Evolutionary conservation across 331 rosid species (phyloP).

Genomic region (Spiraea crenata): DNA sequence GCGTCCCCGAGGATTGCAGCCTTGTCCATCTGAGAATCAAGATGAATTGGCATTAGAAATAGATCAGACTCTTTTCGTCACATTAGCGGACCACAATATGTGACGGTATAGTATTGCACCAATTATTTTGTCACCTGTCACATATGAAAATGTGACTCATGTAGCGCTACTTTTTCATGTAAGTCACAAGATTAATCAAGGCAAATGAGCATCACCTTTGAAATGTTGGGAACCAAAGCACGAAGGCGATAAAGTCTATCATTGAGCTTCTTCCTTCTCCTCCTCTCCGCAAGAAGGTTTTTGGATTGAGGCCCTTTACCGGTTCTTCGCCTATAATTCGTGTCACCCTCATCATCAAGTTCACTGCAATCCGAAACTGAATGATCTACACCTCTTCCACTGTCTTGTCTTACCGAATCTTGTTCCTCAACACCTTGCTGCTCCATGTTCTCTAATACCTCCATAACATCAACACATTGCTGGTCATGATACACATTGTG

Average conservation of each 20-base stretch:
- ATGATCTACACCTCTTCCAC: constrained; percentile 30
- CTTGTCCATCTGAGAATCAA: constrained; percentile 58
- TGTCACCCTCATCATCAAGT: constrained; percentile 74
- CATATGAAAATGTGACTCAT: neutral
- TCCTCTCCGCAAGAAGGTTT: constrained; percentile 85
- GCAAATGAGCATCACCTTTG: constrained; percentile 21
- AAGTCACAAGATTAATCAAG: no score
- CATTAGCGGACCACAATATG: neutral
- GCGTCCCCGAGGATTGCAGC: constrained; percentile 94
- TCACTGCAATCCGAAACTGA: constrained; percentile 36
- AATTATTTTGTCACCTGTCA: neutral
- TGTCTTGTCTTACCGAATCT: constrained; percentile 42
- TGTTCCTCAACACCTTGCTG: constrained; percentile 47
- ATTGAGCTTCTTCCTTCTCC: constrained; percentile 91
- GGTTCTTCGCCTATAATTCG: constrained; percentile 56
- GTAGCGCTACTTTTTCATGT: neutral
- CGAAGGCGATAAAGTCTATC: constrained; percentile 76
- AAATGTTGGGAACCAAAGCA: constrained; percentile 76
- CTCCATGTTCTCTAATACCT: constrained; percentile 43
- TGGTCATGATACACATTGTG: neutral
- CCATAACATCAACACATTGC: constrained; percentile 27
- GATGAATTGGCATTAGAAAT: constrained; percentile 12
- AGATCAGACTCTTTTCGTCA: neutral
- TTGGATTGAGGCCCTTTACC: constrained; percentile 78
- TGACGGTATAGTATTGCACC: no score